Evolutionary conservation across 257 asterid genomes (phyloP).

Genomic region (Ballota nigra): DNA sequence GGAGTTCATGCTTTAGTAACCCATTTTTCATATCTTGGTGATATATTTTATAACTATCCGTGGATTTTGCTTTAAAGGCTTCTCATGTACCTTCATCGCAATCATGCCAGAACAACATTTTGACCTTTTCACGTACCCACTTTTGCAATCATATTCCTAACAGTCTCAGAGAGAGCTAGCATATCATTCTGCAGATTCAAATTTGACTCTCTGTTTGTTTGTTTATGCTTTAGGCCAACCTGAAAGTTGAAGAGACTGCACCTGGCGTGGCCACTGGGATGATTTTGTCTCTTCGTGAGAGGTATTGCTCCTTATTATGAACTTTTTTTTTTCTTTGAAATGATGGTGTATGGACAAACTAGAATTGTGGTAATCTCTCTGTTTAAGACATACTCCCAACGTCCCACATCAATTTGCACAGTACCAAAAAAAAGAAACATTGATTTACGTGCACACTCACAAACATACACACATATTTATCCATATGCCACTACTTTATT

Average conservation of each 20-base stretch:
- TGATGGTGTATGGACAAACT: neutral
- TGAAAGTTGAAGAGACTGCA: slow-evolving; percentile 82
- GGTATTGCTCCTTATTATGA: slow-evolving; percentile 38
- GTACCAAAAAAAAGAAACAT: too few species aligned
- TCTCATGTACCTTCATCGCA: neutral
- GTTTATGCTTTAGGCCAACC: slow-evolving; percentile 40
- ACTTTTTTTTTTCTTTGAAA: neutral
- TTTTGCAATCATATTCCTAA: too few species aligned
- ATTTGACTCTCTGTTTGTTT: slow-evolving; percentile 13
- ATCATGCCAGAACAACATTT: too few species aligned
- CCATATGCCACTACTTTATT: too few species aligned
- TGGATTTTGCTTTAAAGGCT: neutral
- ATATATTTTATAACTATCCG: neutral
- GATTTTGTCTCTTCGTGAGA: slow-evolving; percentile 91
- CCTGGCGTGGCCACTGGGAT: slow-evolving; percentile 91
- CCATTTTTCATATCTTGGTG: neutral
- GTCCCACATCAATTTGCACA: too few species aligned
- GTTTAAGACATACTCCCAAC: neutral
- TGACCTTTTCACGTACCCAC: too few species aligned
- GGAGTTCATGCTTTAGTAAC: neutral
- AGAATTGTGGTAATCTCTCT: neutral
- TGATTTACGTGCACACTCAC: too few species aligned
- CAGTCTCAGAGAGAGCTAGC: too few species aligned
- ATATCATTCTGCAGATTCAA: slow-evolving; percentile 1
- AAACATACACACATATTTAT: too few species aligned